Conservation (phyloP, 2,329 filamentous ascomycete genomes). For the Pyrenochaeta sp. region DNA sequence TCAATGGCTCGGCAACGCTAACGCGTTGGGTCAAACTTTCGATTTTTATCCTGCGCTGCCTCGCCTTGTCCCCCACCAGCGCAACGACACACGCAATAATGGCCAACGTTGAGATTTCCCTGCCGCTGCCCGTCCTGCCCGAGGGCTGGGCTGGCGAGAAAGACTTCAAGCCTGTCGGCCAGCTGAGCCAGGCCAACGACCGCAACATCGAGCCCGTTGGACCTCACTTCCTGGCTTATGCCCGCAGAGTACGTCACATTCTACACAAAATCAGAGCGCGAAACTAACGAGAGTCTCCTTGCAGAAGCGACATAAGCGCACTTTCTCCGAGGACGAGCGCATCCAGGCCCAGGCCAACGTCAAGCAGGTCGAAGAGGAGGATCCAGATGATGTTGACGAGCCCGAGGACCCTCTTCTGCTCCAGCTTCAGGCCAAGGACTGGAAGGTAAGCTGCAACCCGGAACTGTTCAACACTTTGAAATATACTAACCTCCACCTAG, state of each 20-base stretch:
- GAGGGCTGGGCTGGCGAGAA: constrained; percentile 86
- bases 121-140: constrained; percentile 77
- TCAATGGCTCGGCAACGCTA: background rate
- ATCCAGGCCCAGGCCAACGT: constrained; percentile 94
- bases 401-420: constrained; percentile 92
- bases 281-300: constrained; percentile 24
- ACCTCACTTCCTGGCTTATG: constrained; percentile 96
- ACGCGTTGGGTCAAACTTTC: constrained; percentile 1
- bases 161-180: constrained; percentile 85
- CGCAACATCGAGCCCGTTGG: constrained; percentile 95
- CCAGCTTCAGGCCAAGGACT: constrained; percentile 94
- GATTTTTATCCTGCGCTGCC: constrained; percentile 22
- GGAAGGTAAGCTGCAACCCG: constrained; percentile 78
- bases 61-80: constrained; percentile 12
- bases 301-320: constrained; percentile 86
- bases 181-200: constrained; percentile 78
- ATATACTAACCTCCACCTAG: constrained; percentile 20
- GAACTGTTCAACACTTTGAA: too few relatives aligned
- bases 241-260: constrained; percentile 73
- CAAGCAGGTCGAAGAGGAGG: constrained; percentile 93
- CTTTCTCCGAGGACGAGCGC: constrained; percentile 97
- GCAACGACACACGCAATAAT: constrained; percentile 56
- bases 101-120: constrained; percentile 69
- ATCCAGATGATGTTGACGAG: constrained; percentile 91
- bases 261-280: too few relatives aligned